Conservation (phyloP, 345 rosid genomes). For the Camelina hispida region DNA sequence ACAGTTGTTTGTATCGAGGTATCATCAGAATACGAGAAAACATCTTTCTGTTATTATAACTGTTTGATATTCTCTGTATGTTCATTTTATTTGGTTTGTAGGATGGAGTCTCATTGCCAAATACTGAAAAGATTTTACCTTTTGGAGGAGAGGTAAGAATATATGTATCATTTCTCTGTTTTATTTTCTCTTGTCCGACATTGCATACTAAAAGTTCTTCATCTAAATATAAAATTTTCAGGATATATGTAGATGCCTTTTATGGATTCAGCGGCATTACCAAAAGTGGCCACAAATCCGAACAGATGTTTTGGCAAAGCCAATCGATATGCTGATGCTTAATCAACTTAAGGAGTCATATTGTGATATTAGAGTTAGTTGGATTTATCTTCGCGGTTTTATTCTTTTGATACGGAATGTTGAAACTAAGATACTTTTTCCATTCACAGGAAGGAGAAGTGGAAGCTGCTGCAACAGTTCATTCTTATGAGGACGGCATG, state of each 20-base stretch:
- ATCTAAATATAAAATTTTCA: conserved; percentile 37
- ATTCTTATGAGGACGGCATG: conserved; percentile 77
- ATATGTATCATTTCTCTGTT: conserved; percentile 34
- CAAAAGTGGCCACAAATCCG: conserved; percentile 91
- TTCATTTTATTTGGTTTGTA: conserved; percentile 42
- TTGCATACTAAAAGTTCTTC: conserved; percentile 15
- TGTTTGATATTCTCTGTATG: background rate
- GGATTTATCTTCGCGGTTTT: conserved; percentile 1
- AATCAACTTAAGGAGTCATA: conserved; percentile 78
- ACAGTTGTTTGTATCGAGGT: conserved; percentile 92
- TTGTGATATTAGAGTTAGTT: conserved; percentile 77
- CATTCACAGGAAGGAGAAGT: conserved; percentile 71
- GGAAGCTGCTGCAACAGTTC: conserved; percentile 68
- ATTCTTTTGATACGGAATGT: conserved; percentile 19
- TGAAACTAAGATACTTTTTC: conserved; percentile 21
- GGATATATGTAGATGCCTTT: conserved; percentile 97
- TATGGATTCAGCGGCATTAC: conserved; percentile 96
- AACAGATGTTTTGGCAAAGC: conserved; percentile 78
- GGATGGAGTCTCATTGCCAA: conserved; percentile 96
- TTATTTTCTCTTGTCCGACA: conserved; percentile 29
- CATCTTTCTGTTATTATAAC: background rate
- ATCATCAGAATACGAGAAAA: conserved; percentile 33
- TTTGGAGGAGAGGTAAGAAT: conserved; percentile 91
- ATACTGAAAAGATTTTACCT: conserved; percentile 87
- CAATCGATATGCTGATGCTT: conserved; percentile 83